Base-by-base conservation (phyloP, 1,284 basidiomycete genomes). In the Sporisorium iseilematis-ciliati region DNA sequence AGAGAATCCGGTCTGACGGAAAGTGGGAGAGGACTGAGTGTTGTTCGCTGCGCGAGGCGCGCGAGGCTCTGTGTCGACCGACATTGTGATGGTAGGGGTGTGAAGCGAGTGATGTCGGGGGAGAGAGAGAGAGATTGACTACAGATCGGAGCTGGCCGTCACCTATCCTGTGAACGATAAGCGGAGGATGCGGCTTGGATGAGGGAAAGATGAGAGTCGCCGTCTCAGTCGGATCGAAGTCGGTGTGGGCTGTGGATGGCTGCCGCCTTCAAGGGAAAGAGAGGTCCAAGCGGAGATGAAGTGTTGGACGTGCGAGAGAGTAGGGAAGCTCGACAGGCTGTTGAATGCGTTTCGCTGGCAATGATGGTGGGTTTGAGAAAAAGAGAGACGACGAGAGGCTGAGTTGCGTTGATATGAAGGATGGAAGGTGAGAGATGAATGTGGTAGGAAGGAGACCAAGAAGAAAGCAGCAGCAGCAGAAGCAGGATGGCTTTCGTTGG, bases 1-100 rank as follows among this genome's bases (percentile, higher is more conserved):
- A 4, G 71, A 57, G 51, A 78, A 78, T 23, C 76, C 76, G 21
- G 76, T 78, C 52, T 78, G 76, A 26, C 76, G 57, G 54, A 75
- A 69, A 20, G 76, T 78, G 4, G 76, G 76, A 1, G 76, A 78
- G 25, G 76, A 75, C 42, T 73, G 75, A 2, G 69, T 56, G 49
- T 65, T 65, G 48, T 38, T 38, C 14, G 69, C n/a, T n/a, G n/a
- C 50, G 50, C 69, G 69, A 20, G 62, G 53, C 7, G 75, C 62
- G 43, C 69, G 55, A 12, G 69, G 52, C 46, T 77, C 75, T 40
- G 65, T 65, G 42, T 77, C 69, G 55, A 77, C 65, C 25, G 75
- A 77, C 75, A 77, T 77, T 43, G 61, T 62, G 51, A 20, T 42
- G 48, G 25, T 40, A 38, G 35, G 20, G 23, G 49, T 46, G 31